A percentile compares a stretch with the other conserved stretches of the same genome.
Evolutionary conservation across 805 yeast species (phyloP).

Genomic region (Nakazawaea laoshanensis): DNA sequence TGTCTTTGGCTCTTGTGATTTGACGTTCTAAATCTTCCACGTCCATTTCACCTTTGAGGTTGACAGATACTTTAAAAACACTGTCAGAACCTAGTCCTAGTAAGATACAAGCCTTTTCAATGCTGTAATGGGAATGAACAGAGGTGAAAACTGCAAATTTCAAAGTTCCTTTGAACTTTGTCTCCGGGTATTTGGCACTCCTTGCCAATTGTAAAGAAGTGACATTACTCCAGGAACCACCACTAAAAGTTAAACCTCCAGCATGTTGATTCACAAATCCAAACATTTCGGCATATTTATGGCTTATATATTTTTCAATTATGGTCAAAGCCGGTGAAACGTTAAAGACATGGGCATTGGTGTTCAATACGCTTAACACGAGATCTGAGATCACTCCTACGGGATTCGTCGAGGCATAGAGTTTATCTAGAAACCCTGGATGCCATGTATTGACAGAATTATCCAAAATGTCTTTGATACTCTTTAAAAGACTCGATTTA

Average conservation of each 20-base stretch:
- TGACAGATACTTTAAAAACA: slow-evolving; percentile 57
- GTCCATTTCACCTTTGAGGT: slow-evolving; percentile 48
- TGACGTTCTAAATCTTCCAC: slow-evolving; percentile 33
- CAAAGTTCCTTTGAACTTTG: slow-evolving; percentile 54
- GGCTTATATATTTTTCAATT: slow-evolving; percentile 61
- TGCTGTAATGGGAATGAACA: slow-evolving; percentile 69
- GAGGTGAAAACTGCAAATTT: slow-evolving; percentile 67
- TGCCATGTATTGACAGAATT: slow-evolving; percentile 82
- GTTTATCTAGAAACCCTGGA: slow-evolving; percentile 75
- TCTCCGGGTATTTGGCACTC: slow-evolving; percentile 55
- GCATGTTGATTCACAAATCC: slow-evolving; percentile 46
- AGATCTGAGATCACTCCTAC: slow-evolving; percentile 73
- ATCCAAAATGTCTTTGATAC: slow-evolving; percentile 48
- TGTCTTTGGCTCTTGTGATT: slow-evolving; percentile 30
- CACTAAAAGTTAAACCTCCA: slow-evolving; percentile 81
- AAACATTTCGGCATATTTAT: slow-evolving; percentile 60
- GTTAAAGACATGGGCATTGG: slow-evolving; percentile 79
- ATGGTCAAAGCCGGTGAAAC: slow-evolving; percentile 77
- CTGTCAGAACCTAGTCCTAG: slow-evolving; percentile 59
- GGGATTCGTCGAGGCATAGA: slow-evolving; percentile 81
- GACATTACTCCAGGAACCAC: slow-evolving; percentile 83
- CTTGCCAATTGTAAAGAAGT: slow-evolving; percentile 76
- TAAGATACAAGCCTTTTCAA: slow-evolving; percentile 73
- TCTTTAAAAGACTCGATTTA: slow-evolving; percentile 31
- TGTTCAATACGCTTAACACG: slow-evolving; percentile 59